Evolutionary conservation across 495 filamentous ascomycete species (phyloP).

Genomic region (Penicillium pancosmium): DNA sequence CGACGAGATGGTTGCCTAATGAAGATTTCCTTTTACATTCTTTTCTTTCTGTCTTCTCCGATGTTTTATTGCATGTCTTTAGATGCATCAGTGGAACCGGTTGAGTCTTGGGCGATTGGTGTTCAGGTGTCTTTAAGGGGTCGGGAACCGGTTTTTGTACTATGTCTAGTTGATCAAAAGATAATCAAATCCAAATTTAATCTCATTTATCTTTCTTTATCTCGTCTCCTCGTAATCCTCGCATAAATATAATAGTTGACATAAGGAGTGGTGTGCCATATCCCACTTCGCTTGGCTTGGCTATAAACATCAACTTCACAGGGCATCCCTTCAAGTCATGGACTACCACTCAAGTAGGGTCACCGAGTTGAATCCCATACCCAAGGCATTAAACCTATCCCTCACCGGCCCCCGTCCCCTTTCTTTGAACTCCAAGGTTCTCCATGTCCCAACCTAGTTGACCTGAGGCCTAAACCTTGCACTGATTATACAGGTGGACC

Average conservation of each 20-base stretch:
- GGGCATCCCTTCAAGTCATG: too few relatives aligned
- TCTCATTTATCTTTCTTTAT: neutral
- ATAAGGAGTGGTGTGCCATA: neutral
- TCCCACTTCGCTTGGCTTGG: neutral
- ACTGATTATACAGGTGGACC: constrained; percentile 35
- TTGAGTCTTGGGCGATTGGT: constrained; percentile 26
- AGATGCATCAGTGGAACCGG: constrained; percentile 31
- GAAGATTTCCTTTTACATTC: constrained; percentile 6
- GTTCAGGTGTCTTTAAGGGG: constrained; percentile 27
- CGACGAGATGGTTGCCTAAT: constrained; percentile 57
- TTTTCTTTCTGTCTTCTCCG: constrained; percentile 13
- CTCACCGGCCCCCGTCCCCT: neutral
- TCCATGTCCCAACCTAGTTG: neutral
- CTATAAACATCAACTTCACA: too few relatives aligned
- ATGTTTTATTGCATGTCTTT: constrained; percentile 19
- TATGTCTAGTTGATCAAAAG: constrained; percentile 25
- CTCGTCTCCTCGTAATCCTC: neutral
- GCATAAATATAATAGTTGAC: neutral
- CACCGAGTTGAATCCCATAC: too few relatives aligned
- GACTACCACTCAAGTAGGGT: too few relatives aligned
- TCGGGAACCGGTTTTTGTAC: constrained; percentile 21
- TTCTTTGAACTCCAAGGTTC: neutral
- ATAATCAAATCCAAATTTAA: constrained; percentile 8
- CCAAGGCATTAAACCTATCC: neutral
- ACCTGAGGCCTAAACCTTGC: constrained; percentile 25